Evolutionary conservation across 208 protist genomes (phyloP).

Genomic region (Trypanosoma caninum): DNA sequence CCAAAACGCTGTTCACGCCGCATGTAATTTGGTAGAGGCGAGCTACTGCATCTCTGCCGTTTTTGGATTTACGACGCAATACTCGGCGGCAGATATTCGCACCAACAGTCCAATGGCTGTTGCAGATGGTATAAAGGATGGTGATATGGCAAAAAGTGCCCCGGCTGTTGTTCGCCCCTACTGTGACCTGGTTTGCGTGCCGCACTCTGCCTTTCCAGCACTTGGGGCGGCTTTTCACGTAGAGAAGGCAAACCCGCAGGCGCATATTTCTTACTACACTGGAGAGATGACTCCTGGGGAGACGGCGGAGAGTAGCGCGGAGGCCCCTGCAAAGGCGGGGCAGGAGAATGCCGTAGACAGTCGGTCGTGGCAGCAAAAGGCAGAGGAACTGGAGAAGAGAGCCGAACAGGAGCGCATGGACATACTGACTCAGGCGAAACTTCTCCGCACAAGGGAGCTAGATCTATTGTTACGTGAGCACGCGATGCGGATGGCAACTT

Average conservation of each 20-base stretch:
- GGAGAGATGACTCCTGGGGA: not conserved
- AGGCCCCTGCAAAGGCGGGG: not conserved
- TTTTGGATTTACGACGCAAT: slow-evolving; percentile 56
- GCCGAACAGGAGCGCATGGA: slow-evolving; percentile 15
- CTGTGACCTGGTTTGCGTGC: slow-evolving; percentile 7
- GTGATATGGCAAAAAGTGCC: not conserved
- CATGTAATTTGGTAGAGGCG: slow-evolving; percentile 47
- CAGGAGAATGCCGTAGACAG: not conserved
- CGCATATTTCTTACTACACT: slow-evolving; percentile 24
- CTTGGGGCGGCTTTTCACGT: slow-evolving; percentile 1
- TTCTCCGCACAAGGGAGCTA: slow-evolving; percentile 38
- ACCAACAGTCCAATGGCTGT: slow-evolving; percentile 7
- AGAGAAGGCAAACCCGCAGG: slow-evolving; percentile 20
- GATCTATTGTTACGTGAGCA: slow-evolving; percentile 34
- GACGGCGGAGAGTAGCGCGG: not conserved
- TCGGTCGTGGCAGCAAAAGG: slow-evolving; percentile 4
- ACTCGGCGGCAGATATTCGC: slow-evolving; percentile 20
- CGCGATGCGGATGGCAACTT: slow-evolving; percentile 11
- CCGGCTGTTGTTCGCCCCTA: slow-evolving; percentile 8
- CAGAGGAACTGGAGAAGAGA: slow-evolving; percentile 17
- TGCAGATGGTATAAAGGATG: not conserved
- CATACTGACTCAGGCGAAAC: slow-evolving; percentile 20
- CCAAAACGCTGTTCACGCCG: slow-evolving; percentile 64
- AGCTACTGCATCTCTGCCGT: slow-evolving; percentile 34
- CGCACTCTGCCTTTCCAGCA: not conserved